Base-by-base conservation (phyloP, 495 filamentous ascomycete genomes). In the Eremomyces bilateralis region DNA sequence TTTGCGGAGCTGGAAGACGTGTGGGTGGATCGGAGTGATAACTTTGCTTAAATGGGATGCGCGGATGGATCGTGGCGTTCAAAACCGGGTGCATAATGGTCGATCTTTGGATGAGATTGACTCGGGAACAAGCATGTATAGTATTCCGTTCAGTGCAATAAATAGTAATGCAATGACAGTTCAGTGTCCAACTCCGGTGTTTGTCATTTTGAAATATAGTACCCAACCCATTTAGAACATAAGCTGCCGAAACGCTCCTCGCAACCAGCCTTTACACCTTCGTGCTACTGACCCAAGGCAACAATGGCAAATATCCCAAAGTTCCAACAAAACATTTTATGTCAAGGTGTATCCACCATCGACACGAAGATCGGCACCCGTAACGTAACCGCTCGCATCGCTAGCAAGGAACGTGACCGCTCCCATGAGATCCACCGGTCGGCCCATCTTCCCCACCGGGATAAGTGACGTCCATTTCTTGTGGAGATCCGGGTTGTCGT, bases 291-390 rank as follows among this genome's bases (percentile, higher is more conserved):
- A 28, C 8, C 13, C 24, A 8, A 28, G 13, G 24, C 24, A 28
- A 8, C 24, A 28, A 28, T 28, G 8, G 8, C 8, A 28, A 35
- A 36, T 17, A 11, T 2, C 3, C 34, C n/a, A n/a, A n/a, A n/a
- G n/a, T n/a, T n/a, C n/a, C n/a, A n/a, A n/a, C n/a, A n/a, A n/a
- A n/a, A n/a, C n/a, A n/a, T n/a, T n/a, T n/a, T 73, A 84, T 39
- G 76, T 90, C 34, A 80, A 53, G 16, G 82, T 92, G 53, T 92
- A 94, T 10, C 82, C 83, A 29, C 85, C 85, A 50, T 94, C 84
- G 15, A 93, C 80, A 12, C 82, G 64, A 38, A 94, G 58, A 44
- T 94, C 84, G 5, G 82, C 77, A 10, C 88, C 85, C 11, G 82
- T 95, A 29, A 94, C 71, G 58, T 92, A 94, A 22, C 55, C 57